A percentile compares a stretch with the other conserved stretches of the same genome.
Evolutionary conservation across 2,329 filamentous ascomycete species (phyloP).

Genomic region (Monilinia aucupariae): DNA sequence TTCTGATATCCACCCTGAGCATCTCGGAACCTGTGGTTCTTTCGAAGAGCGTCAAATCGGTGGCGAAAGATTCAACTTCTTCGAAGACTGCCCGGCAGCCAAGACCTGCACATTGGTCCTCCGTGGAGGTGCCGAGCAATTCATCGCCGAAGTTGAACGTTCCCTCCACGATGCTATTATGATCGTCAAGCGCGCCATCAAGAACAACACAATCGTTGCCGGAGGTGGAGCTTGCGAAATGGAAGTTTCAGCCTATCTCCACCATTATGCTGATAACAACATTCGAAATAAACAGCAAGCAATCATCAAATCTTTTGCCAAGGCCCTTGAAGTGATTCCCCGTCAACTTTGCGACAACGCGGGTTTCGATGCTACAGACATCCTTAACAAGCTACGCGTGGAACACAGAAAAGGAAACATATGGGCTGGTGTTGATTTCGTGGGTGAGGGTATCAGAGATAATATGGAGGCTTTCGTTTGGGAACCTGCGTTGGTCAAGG

Average conservation of each 20-base stretch:
- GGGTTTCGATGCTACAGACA: slow-evolving; percentile 96
- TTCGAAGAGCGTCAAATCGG: slow-evolving; percentile 98
- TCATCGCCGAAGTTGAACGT: slow-evolving; percentile 97
- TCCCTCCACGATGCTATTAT: slow-evolving; percentile 98
- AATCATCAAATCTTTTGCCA: slow-evolving; percentile 96
- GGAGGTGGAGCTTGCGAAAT: slow-evolving; percentile 94
- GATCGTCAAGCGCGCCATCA: slow-evolving; percentile 98
- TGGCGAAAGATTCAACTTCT: slow-evolving; percentile 97
- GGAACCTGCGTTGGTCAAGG: slow-evolving; percentile 94
- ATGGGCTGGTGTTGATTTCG: slow-evolving; percentile 96
- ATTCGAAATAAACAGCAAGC: slow-evolving; percentile 92
- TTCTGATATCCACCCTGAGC: slow-evolving; percentile 83
- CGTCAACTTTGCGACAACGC: slow-evolving; percentile 98
- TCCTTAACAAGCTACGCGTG: slow-evolving; percentile 90
- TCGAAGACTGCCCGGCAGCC: slow-evolving; percentile 88
- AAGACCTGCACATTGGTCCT: slow-evolving; percentile 97
- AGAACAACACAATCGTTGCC: slow-evolving; percentile 89
- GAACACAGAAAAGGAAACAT: slow-evolving; percentile 90
- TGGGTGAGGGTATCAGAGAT: slow-evolving; percentile 83
- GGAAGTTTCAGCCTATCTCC: slow-evolving; percentile 91
- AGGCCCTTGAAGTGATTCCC: slow-evolving; percentile 93
- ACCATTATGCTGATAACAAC: slow-evolving; percentile 87
- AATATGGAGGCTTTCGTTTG: slow-evolving; percentile 96
- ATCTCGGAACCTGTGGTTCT: slow-evolving; percentile 81
- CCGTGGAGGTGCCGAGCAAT: slow-evolving; percentile 94